Evolutionary conservation across 345 rosid species (phyloP).

Genomic region (Luvunga scandens): DNA sequence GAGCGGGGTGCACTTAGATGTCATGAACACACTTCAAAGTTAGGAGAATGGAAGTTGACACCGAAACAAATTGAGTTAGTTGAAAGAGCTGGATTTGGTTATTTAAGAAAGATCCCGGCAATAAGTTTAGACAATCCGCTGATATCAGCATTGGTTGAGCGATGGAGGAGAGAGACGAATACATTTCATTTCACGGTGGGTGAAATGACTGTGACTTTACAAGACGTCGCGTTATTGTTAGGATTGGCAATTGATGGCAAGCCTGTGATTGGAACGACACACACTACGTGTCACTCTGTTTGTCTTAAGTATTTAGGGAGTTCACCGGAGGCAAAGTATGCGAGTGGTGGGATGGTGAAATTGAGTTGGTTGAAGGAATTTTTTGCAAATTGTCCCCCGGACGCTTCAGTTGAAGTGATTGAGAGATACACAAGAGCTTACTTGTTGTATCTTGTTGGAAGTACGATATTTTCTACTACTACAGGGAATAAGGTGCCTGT

Average conservation of each 20-base stretch:
- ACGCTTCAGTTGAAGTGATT: constrained; percentile 56
- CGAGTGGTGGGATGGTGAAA: constrained; percentile 99
- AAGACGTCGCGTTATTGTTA: constrained; percentile 72
- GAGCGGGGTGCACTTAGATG: constrained; percentile 98
- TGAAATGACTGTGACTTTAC: constrained; percentile 89
- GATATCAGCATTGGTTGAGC: constrained; percentile 87
- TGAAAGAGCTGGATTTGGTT: constrained; percentile 85
- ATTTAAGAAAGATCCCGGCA: constrained; percentile 82
- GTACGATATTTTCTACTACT: constrained; percentile 91
- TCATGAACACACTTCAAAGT: constrained; percentile 92
- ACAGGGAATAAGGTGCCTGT: constrained; percentile 98
- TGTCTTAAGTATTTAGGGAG: constrained; percentile 70
- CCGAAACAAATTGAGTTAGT: constrained; percentile 75
- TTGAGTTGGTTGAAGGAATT: constrained; percentile 93
- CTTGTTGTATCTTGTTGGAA: constrained; percentile 85
- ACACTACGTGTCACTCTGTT: constrained; percentile 67
- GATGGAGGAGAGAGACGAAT: constrained; percentile 97
- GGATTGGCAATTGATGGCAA: constrained; percentile 89
- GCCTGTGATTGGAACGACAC: constrained; percentile 87
- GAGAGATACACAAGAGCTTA: constrained; percentile 82
- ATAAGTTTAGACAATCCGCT: constrained; percentile 92
- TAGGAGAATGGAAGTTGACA: constrained; percentile 84
- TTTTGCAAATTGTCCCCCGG: constrained; percentile 67
- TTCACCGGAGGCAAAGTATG: constrained; percentile 68
- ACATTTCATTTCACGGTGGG: constrained; percentile 86